Evolutionary conservation across 495 filamentous ascomycete species (phyloP).

Genomic region (Lentithecium fluviatile): DNA sequence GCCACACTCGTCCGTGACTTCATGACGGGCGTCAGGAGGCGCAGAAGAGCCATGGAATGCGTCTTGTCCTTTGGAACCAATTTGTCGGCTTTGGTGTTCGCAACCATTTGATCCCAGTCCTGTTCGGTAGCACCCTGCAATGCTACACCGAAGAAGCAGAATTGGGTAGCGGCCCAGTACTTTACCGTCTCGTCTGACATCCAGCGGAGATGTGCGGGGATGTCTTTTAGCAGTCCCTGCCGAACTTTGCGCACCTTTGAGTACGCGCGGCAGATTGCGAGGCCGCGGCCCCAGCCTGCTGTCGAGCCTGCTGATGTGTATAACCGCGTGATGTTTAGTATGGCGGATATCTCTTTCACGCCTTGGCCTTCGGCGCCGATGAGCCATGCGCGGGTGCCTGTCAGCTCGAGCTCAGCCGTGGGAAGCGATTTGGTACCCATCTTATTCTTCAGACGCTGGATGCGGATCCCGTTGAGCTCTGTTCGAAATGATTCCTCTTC

Average conservation of each 20-base stretch:
- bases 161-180: conserved; percentile 58
- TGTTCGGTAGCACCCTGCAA: conserved; percentile 56
- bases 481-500: conserved; percentile 36
- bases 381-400: conserved; percentile 61
- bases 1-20: conserved; percentile 64
- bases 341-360: conserved; percentile 62
- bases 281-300: conserved; percentile 57
- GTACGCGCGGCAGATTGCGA: conserved; percentile 61
- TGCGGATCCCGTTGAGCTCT: conserved; percentile 64
- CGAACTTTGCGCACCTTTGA: conserved; percentile 55
- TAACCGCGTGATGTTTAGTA: conserved; percentile 68
- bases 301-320: conserved; percentile 61
- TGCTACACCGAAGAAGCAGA: conserved; percentile 60
- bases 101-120: conserved; percentile 13
- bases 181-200: conserved; percentile 55
- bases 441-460: conserved; percentile 68
- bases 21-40: conserved; percentile 62
- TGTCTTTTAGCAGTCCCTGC: conserved; percentile 49
- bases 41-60: conserved; percentile 48
- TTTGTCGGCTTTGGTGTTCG: conserved; percentile 16
- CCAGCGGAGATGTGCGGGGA: conserved; percentile 61
- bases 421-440: conserved; percentile 67
- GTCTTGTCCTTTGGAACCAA: conserved; percentile 12
- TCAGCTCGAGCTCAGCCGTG: conserved; percentile 67
- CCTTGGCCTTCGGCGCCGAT: conserved; percentile 63